Evolutionary conservation across 2,329 filamentous ascomycete genomes (phyloP).

Genomic region (Chalaropsis thielavioides): DNA sequence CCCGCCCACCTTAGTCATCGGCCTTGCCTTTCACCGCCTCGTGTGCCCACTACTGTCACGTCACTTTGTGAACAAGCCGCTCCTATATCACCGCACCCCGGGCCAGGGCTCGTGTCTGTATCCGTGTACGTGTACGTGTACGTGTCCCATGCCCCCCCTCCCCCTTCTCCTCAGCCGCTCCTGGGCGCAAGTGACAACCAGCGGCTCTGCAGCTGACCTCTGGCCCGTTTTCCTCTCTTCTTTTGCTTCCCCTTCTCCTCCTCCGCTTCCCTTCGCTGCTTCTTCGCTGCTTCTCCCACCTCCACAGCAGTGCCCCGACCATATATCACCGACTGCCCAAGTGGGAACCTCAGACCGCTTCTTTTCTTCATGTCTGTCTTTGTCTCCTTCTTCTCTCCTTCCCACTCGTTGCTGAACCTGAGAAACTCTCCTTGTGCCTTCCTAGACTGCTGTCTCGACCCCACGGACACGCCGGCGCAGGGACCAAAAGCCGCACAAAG

Average conservation of each 20-base stretch:
- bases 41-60: neutral
- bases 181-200: neutral
- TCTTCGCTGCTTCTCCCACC: slow-evolving; percentile 4
- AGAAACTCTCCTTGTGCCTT: neutral
- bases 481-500: neutral
- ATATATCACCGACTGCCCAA: neutral
- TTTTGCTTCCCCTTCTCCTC: neutral
- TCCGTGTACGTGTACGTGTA: neutral
- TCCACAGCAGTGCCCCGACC: neutral
- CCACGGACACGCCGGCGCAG: neutral
- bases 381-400: too few relatives aligned
- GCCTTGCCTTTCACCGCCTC: neutral
- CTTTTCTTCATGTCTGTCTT: neutral
- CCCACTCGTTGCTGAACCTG: neutral
- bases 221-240: neutral
- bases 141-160: neutral
- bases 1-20: neutral
- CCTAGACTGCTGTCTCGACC: neutral
- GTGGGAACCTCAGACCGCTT: neutral
- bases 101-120: neutral
- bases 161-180: neutral
- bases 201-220: neutral
- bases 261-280: neutral
- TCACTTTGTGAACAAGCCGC: neutral
- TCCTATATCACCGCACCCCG: neutral